Base-by-base conservation (phyloP, 495 filamentous ascomycete genomes). In the Pseudoneurospora amorphoporcata region DNA sequence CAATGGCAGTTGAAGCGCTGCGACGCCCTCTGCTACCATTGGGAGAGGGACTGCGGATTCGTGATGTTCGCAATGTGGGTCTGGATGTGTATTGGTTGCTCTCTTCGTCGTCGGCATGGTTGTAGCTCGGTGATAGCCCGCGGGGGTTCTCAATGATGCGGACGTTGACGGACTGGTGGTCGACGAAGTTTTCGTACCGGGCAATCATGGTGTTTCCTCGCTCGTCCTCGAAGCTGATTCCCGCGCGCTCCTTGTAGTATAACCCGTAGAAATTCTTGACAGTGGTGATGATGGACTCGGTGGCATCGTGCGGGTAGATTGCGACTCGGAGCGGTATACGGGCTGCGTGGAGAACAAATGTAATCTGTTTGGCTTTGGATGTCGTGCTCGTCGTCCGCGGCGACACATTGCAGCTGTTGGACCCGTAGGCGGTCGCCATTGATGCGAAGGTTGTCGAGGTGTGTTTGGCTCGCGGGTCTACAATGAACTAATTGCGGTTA, bases 251-350 rank as follows among this genome's bases (percentile, higher is more conserved):
- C 79, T 88, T 88, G 74, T 89, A 86, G 76, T 96, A 95, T 75
- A 98, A 88, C 45, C 94, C 95, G 80, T 95, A 97, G 84, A 98
- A 97, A 83, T 97, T 97, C 84, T 96, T 98, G 71, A 98, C 94
- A 5, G 95, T 98, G 4, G 92, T 92, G 71, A 97, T 91, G 81
- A 99, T 98, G 35, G 93, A 97, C 73, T 97, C 94, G 6, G 95
- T 99, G 65, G 91, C 91, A 84, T 99, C 95, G 82, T 97, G 93
- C 29, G 92, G 92, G 75, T 88, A 94, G 68, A 99, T 98, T 69
- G 92, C 90, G 40, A 99, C 94, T 76, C 93, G 88, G 87, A 98
- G 91, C 14, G 95, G 95, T 70, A 96, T 87, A 74, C 94, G 89
- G 75, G 91, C 93, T 73, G 89, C 88, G 72, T 90, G 87, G 37